Conservation (phyloP, 129 eudicot species). For the Saussurea involucrata region DNA sequence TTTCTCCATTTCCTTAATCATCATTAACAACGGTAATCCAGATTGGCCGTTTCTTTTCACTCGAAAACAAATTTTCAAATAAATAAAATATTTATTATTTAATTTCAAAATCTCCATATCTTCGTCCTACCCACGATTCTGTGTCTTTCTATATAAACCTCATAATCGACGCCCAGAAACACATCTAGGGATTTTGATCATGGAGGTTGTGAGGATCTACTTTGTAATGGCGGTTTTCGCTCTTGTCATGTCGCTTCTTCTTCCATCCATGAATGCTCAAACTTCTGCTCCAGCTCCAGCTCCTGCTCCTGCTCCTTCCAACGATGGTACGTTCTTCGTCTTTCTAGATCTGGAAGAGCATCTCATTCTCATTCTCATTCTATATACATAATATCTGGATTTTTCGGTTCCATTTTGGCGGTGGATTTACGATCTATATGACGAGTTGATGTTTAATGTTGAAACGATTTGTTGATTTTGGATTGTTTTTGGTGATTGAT, state of each 20-base stretch:
- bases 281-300: constrained; percentile 53
- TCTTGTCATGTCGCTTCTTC: constrained; percentile 37
- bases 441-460: background rate
- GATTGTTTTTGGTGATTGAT: background rate
- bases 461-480: background rate
- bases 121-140: constrained; percentile 28
- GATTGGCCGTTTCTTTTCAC: constrained; percentile 39
- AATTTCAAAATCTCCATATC: background rate
- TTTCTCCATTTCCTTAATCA: background rate
- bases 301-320: constrained; percentile 51
- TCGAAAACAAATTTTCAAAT: constrained; percentile 1
- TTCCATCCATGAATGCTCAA: constrained; percentile 62
- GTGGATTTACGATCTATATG: background rate
- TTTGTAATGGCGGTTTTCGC: constrained; percentile 38
- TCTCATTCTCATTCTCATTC: background rate
- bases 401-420: background rate
- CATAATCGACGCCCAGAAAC: background rate
- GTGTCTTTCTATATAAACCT: constrained; percentile 22
- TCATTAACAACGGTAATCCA: constrained; percentile 31
- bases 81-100: too few species aligned
- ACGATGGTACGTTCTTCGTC: constrained; percentile 41
- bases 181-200: constrained; percentile 10
- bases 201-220: constrained; percentile 51
- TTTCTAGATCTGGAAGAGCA: constrained; percentile 19
- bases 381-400: constrained; percentile 11